A percentile compares a stretch with the other conserved stretches of the same genome.
Evolutionary conservation across 2,329 filamentous ascomycete genomes (phyloP).

Genomic region (Coleophoma eucalyptorum): DNA sequence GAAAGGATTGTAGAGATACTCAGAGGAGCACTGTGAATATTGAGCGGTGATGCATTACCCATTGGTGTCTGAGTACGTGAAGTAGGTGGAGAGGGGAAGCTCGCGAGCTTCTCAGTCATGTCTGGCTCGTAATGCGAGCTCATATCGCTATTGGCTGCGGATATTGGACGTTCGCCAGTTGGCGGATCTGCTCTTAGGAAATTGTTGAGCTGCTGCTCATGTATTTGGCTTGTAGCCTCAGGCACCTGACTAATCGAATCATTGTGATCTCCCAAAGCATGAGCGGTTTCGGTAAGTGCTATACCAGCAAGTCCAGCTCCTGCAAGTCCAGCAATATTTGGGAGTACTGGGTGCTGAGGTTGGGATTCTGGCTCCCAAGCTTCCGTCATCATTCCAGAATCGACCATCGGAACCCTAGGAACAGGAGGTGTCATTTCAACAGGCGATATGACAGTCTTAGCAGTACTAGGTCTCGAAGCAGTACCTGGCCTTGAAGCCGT

Average conservation of each 20-base stretch:
- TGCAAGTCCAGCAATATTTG: constrained; percentile 8
- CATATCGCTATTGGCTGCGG: constrained; percentile 48
- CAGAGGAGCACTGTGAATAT: constrained; percentile 12
- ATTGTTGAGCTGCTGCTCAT: constrained; percentile 17
- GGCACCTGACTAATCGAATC: constrained; percentile 14
- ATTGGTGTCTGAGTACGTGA: constrained; percentile 27
- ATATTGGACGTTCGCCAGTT: constrained; percentile 37
- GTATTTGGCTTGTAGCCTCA: constrained; percentile 25
- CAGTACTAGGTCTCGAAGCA: constrained; percentile 6
- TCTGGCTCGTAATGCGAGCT: constrained; percentile 47
- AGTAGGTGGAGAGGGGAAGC: constrained; percentile 50
- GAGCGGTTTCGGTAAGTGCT: constrained; percentile 8
- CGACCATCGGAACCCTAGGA: constrained; percentile 50
- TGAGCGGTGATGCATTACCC: constrained; percentile 11
- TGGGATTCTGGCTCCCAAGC: constrained; percentile 37
- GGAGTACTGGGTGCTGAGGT: constrained; percentile 15
- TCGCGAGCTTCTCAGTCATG: constrained; percentile 47
- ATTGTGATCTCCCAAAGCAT: constrained; percentile 10
- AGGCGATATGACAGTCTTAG: constrained; percentile 16
- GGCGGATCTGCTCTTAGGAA: constrained; percentile 14
- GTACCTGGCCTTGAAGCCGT: neutral
- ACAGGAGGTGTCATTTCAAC: constrained; percentile 41
- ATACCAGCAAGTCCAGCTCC: constrained; percentile 13
- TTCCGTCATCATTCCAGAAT: constrained; percentile 59
- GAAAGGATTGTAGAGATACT: constrained; percentile 29